Evolutionary conservation across 495 filamentous ascomycete genomes (phyloP).

Genomic region (Parmelia sp.): DNA sequence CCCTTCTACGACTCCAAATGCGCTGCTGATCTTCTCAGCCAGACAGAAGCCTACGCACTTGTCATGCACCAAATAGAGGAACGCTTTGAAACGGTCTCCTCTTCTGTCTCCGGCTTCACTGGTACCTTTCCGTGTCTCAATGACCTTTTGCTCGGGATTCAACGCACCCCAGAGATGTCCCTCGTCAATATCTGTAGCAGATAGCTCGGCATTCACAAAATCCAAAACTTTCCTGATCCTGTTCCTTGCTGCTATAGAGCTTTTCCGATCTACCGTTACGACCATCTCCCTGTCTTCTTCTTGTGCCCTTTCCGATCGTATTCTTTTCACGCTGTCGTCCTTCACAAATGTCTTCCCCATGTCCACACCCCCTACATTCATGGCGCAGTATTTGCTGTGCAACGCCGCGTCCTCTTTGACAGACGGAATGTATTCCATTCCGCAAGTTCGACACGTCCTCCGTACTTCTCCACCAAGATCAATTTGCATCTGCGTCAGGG

Average conservation of each 20-base stretch:
- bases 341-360: constrained; percentile 51
- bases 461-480: constrained; percentile 55
- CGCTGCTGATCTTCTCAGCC: constrained; percentile 57
- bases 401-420: constrained; percentile 56
- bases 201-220: constrained; percentile 61
- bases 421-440: constrained; percentile 67
- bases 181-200: constrained; percentile 55
- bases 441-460: constrained; percentile 57
- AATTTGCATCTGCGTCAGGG: constrained; percentile 59
- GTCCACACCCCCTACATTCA: constrained; percentile 59
- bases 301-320: constrained; percentile 42
- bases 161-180: constrained; percentile 52
- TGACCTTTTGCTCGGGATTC: constrained; percentile 34
- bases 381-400: constrained; percentile 63
- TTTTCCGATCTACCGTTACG: constrained; percentile 51
- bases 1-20: constrained; percentile 43
- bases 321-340: constrained; percentile 39
- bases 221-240: constrained; percentile 57
- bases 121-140: constrained; percentile 20
- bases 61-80: constrained; percentile 55
- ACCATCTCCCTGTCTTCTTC: constrained; percentile 47
- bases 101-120: constrained; percentile 17
- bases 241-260: constrained; percentile 46
- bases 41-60: constrained; percentile 63
- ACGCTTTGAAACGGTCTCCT: constrained; percentile 55